These are phyloP conservation scores for Arthrobotrys pseudoclavata DNA, from an alignment of 2,329 filamentous ascomycete species.

Conservation along the genomic window DNA sequence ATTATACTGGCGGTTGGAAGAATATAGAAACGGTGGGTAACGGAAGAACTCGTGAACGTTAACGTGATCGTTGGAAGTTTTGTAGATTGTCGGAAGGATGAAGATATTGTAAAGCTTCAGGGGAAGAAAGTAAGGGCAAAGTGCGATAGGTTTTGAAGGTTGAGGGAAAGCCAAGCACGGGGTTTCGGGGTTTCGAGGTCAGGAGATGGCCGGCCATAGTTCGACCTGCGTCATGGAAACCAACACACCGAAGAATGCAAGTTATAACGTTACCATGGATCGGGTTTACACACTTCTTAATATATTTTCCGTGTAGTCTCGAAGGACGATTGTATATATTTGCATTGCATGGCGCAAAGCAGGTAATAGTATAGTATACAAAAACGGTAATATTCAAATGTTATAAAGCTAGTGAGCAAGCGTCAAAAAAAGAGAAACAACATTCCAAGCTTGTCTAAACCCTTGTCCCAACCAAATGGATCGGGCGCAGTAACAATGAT, in stretches of 20 bases:
- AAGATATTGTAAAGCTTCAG: not conserved
- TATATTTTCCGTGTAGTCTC: not conserved
- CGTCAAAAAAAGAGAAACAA: not conserved
- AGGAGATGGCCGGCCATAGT: slow-evolving; percentile 22
- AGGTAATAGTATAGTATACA: slow-evolving; percentile 17
- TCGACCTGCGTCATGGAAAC: slow-evolving; percentile 23
- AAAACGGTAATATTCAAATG: slow-evolving; percentile 9
- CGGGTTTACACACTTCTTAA: not conserved
- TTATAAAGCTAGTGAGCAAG: not conserved
- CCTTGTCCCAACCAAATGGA: not conserved
- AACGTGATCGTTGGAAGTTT: not conserved
- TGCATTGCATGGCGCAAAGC: not conserved
- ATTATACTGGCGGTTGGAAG: not conserved
- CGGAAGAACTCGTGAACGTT: not conserved
- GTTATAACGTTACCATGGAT: not conserved
- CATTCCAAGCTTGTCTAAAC: slow-evolving; percentile 13
- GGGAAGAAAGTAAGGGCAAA: not conserved
- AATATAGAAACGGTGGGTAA: not conserved
- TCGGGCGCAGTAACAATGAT: not conserved
- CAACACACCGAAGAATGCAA: not conserved
- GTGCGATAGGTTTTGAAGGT: slow-evolving; percentile 38
- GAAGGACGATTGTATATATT: not conserved
- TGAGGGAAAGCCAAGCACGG: slow-evolving; percentile 29
- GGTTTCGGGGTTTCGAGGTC: slow-evolving; percentile 38
- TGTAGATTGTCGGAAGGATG: not conserved